These are phyloP conservation scores for Asterochloris erici DNA, from an alignment of 139 green algal species.

Conservation along the genomic window DNA sequence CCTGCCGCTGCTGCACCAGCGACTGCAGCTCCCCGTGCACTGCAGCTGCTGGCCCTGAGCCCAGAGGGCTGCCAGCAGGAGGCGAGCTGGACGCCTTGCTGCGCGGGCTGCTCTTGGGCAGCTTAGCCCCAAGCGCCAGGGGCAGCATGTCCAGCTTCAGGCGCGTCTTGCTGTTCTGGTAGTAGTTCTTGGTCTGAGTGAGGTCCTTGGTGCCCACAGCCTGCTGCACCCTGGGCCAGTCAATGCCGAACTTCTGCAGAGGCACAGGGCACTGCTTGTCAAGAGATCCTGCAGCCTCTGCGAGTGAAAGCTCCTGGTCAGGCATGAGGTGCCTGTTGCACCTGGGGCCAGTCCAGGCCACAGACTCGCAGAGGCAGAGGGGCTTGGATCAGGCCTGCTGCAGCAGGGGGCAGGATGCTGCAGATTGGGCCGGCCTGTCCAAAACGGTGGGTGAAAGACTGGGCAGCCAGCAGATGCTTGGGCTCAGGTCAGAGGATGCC, in stretches of 20 bases:
- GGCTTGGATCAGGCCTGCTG: no score
- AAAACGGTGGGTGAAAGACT: background rate
- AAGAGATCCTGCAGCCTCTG: background rate
- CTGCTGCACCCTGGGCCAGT: conserved; percentile 55
- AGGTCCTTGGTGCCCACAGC: conserved; percentile 63
- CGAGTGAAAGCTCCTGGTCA: background rate
- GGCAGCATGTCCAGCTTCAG: conserved; percentile 21
- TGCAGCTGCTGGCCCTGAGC: no score
- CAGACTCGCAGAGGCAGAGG: no score
- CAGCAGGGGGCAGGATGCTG: background rate
- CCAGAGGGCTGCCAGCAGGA: no score
- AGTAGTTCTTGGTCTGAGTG: conserved; percentile 76
- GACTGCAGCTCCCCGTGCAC: no score
- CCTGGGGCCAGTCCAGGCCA: background rate
- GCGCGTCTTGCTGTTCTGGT: conserved; percentile 69
- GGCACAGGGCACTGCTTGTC: background rate
- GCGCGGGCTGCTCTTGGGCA: background rate
- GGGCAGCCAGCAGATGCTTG: no score
- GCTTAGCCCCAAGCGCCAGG: conserved; percentile 7
- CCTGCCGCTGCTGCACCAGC: no score
- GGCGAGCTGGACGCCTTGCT: background rate
- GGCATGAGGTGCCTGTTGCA: background rate
- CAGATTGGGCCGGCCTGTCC: background rate
- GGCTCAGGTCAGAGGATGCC: no score
- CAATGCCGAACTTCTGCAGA: conserved; percentile 41